Percentiles rank a stretch among this genome's conserved stretches.
Conservation (phyloP, 176 grass and related monocot genomes). For the Rhynchospora pubera region DNA sequence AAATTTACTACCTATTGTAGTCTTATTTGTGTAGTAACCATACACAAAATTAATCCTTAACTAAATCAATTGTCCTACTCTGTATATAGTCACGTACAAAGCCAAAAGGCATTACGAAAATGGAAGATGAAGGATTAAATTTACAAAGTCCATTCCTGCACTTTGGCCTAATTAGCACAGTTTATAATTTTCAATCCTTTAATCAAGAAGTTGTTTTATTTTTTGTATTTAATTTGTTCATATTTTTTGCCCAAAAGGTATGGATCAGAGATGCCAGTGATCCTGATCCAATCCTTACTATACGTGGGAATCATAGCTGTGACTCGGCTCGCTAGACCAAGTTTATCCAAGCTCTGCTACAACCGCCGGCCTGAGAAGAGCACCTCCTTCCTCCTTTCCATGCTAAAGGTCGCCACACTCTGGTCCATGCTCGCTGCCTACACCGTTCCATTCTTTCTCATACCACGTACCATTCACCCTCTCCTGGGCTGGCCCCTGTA, state of each 20-base stretch:
- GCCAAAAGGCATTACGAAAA: neutral
- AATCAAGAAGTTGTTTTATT: too few species aligned
- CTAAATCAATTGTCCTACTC: neutral
- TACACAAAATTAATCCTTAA: neutral
- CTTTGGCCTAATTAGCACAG: neutral
- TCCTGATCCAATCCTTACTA: constrained; percentile 61
- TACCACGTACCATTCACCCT: constrained; percentile 74
- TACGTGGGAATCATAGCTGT: constrained; percentile 64
- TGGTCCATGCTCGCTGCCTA: constrained; percentile 71
- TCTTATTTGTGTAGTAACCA: neutral
- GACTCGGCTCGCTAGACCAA: constrained; percentile 54
- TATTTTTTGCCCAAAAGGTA: constrained; percentile 37
- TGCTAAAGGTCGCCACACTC: constrained; percentile 48
- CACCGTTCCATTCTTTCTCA: constrained; percentile 70
- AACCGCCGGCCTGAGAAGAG: constrained; percentile 74
- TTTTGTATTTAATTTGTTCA: neutral
- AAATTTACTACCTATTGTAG: neutral
- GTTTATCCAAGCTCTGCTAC: constrained; percentile 70
- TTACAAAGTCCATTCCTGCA: neutral
- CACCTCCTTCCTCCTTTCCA: constrained; percentile 41
- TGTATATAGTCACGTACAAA: neutral
- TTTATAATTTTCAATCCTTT: too few species aligned
- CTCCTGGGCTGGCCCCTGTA: constrained; percentile 79
- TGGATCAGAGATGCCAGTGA: constrained; percentile 47
- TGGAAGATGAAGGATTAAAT: neutral